Evolutionary conservation across 176 grass and related monocot genomes (phyloP), one percentile per base, ranked within the genome.

Genomic region (Rhynchospora breviuscula): DNA sequence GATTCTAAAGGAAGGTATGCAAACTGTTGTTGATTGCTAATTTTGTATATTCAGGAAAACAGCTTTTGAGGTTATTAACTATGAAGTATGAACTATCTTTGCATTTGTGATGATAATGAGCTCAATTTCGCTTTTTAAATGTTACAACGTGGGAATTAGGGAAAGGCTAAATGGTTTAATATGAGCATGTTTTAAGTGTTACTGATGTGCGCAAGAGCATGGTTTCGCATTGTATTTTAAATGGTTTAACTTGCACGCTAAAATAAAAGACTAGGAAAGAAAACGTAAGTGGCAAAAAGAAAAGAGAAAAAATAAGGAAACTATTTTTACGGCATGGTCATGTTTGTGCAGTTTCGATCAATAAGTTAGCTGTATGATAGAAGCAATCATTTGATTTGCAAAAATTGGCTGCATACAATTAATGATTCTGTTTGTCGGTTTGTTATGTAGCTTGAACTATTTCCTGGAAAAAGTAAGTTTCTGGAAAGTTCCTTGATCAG

Each of bases 1-100:
- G 93, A 99, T n/a, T 49, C 83, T 7, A 65, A 90, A 57, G 92
- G 90, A 84, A 94, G 91, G 96, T 95, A 97, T 75, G 49, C 78
- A 26, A 49, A 31, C 21, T 53, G 6, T 48, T 52, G 7, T 12
- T 26, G 3, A 81, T 59, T n/a, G 51, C 43, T 43, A 35, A 17
- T 46, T 65, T 23, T 45, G 31, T 57, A 79, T 6, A 29, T 29
- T 25, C 10, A 4, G 1, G 12, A 3, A 15, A 21, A 31, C 5
- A 26, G 22, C 14, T 76, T 26, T 21, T 52, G 7, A 5, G 18
- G 17, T 15, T 76, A 7, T 54, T 17, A 76, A 76, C 10, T 53
- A 8, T 6, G n/a, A n/a, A n/a, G n/a, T n/a, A 7, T 54, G 15
- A 76, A 76, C 10, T 53, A 8, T 6, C 13, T 15, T 15, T 53